Base-by-base conservation (phyloP, 2,329 filamentous ascomycete species). In the Chaetomiaceae sp. region DNA sequence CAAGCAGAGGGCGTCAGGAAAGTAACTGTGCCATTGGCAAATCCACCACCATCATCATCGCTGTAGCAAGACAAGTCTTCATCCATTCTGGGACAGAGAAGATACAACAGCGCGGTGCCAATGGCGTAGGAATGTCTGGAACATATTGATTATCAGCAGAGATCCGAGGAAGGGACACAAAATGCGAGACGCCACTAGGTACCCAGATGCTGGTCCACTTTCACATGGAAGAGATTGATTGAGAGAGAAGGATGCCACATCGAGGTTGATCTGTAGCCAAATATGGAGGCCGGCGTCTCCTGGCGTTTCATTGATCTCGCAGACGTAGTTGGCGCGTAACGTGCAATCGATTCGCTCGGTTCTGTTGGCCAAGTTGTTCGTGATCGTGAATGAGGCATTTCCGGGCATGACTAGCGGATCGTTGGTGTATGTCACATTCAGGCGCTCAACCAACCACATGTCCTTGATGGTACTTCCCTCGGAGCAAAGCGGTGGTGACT, bases 201-300 rank as follows among this genome's bases (percentile, higher is more conserved):
- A 43, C 48, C 4, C 12, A 5, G 34, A 8, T 1, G 14, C 19
- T 13, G 17, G 4, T 21, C 44, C 30, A 19, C 13, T 39, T 13
- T 31, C 31, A 17, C 53, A 55, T 2, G 46, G 16, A 14, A 49
- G 21, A 6, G 54, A 23, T 44, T 53, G 48, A 20, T 54, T 58
- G 10, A 58, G 17, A 3, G 56, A 51, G 10, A 58, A 47, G 1
- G n/a, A 37, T 7, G 54, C 56, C 1, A 54, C 17, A 16, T 54
- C 46, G 17, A 56, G 30, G 34, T 58, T 56, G 39, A 58, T 46
- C 35, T 58, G 55, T 3, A 58, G 14, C 56, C 56, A 58, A 4
- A 58, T 46, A 7, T 50, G 25, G 8, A 57, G 38, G 4, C 33
- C 33, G 13, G n/a, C 14, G 33, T 58, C 50, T 9, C 19, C 41